phyloP scores from a whole-genome alignment of 2,329 filamentous ascomycete genomes.

The Aspergillus fumigatus region DNA sequence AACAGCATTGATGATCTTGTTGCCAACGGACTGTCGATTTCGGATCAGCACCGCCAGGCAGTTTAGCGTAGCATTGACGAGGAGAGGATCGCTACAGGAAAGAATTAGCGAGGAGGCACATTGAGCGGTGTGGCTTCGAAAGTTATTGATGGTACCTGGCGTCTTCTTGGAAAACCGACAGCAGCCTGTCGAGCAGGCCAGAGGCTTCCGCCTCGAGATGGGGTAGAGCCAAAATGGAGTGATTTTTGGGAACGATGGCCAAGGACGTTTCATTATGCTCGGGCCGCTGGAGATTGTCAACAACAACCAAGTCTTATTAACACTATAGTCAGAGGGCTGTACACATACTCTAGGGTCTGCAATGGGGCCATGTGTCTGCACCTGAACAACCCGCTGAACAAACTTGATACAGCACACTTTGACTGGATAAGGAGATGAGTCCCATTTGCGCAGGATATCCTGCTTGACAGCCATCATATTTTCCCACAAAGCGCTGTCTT shows the following conservation, averaged over 20 bases:
- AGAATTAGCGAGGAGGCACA: slow-evolving; percentile 4
- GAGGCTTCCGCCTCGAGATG: slow-evolving; percentile 90
- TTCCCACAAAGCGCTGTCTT: slow-evolving; percentile 79
- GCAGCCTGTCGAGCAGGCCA: slow-evolving; percentile 81
- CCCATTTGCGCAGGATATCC: slow-evolving; percentile 84
- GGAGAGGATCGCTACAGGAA: slow-evolving; percentile 66
- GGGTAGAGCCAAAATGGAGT: slow-evolving; percentile 71
- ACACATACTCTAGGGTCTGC: slow-evolving; percentile 72
- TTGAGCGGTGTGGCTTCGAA: not conserved
- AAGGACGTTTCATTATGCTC: slow-evolving; percentile 81
- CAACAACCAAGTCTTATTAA: slow-evolving; percentile 2
- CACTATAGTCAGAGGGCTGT: not conserved
- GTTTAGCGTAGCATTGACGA: slow-evolving; percentile 90
- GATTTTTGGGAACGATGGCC: slow-evolving; percentile 76
- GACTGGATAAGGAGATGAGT: slow-evolving; percentile 68
- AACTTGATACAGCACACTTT: slow-evolving; percentile 97
- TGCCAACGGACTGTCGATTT: slow-evolving; percentile 72
- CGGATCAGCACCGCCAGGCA: slow-evolving; percentile 78
- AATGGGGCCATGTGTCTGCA: slow-evolving; percentile 80
- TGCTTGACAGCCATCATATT: slow-evolving; percentile 84
- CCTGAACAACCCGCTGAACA: slow-evolving; percentile 84
- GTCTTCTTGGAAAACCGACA: slow-evolving; percentile 80
- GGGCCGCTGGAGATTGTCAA: slow-evolving; percentile 49
- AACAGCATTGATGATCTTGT: slow-evolving; percentile 78
- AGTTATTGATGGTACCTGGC: slow-evolving; percentile 55